Base-by-base conservation (phyloP, 2,329 filamentous ascomycete genomes). In the Tolypocladium amazonense region DNA sequence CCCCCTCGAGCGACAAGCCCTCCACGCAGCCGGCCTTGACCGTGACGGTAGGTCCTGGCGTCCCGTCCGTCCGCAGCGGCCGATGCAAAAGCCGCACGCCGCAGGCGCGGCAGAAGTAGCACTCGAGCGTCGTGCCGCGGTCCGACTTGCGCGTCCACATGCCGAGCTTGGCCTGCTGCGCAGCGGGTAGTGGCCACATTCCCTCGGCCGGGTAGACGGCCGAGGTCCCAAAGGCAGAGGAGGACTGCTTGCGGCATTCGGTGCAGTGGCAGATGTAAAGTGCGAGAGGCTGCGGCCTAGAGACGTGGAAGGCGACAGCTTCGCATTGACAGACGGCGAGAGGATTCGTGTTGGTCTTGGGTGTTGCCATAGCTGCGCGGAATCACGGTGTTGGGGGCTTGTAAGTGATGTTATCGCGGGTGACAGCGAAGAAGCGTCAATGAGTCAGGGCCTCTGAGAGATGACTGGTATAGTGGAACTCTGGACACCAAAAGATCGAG, bases 21-120 rank as follows among this genome's bases (percentile, higher is more conserved):
- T 76, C 66, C 20, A 81, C 61, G 14, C 73, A 70, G 0, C 79
- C 79, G 4, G 76, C 79, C 68, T 81, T 82, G 62, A 82, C 67
- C 25, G 71, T 76, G 11, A 81, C 60, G 0, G 71, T 76, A 0
- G 68, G 38, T 30, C 72, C 68, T 5, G 72, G 68, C 4, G 63
- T 69, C 2, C 78, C 77, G 59, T 77, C 73, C 1, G 69, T 62
- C 8, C 73, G 64, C 27, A 73, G 66, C 47, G 72, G 68, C 53
- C 76, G 74, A 62, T 82, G 79, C 33, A 81, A 66, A n/a, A 81
- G 58, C 15, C 79, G 74, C n/a, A 73, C 73, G 12, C 79, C 79
- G 65, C 77, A 80, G 3, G 62, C 66, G 25, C 69, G 70, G 63
- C 74, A 77, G 59, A 77, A 76, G 60, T 72, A 77, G 65, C 77